Percentiles rank a stretch among this genome's conserved stretches.
Conservation (phyloP, 495 filamentous ascomycete genomes). For the Bombardia bombarda region DNA sequence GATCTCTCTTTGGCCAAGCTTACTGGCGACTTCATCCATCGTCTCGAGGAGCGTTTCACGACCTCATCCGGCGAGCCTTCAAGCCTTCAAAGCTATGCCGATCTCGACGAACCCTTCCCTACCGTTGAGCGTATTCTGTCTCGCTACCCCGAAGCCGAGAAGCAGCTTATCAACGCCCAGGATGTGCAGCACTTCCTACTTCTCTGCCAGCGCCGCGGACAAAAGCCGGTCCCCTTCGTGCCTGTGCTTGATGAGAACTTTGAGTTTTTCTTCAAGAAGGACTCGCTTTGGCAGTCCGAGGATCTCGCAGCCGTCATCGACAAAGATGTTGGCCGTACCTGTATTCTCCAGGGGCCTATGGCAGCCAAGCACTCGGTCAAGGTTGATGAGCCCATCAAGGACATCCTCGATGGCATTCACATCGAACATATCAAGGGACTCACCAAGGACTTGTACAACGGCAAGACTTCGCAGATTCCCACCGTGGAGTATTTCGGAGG, state of each 20-base stretch:
- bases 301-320: slow-evolving; percentile 91
- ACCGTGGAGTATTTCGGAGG: slow-evolving; percentile 93
- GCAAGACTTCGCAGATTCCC: slow-evolving; percentile 66
- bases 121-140: slow-evolving; percentile 70
- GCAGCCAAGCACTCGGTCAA: slow-evolving; percentile 82
- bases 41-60: slow-evolving; percentile 90
- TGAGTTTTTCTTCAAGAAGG: slow-evolving; percentile 99
- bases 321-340: slow-evolving; percentile 89
- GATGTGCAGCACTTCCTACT: slow-evolving; percentile 94
- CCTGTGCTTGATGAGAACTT: slow-evolving; percentile 90
- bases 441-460: slow-evolving; percentile 70
- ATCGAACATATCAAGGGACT: slow-evolving; percentile 72
- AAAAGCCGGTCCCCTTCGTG: slow-evolving; percentile 96
- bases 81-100: slow-evolving; percentile 64
- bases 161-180: slow-evolving; percentile 91
- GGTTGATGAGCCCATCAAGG: slow-evolving; percentile 86
- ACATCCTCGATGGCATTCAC: slow-evolving; percentile 88
- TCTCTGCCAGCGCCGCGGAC: slow-evolving; percentile 84
- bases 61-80: slow-evolving; percentile 58
- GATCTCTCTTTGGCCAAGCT: slow-evolving; percentile 73
- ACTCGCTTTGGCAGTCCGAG: slow-evolving; percentile 99
- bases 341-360: slow-evolving; percentile 93
- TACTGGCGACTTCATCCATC: slow-evolving; percentile 90
- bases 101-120: slow-evolving; percentile 75
- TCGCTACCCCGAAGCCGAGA: slow-evolving; percentile 75